phyloP scores from a whole-genome alignment of 1,139 yeast genomes.

The Protomyces gravidus region DNA sequence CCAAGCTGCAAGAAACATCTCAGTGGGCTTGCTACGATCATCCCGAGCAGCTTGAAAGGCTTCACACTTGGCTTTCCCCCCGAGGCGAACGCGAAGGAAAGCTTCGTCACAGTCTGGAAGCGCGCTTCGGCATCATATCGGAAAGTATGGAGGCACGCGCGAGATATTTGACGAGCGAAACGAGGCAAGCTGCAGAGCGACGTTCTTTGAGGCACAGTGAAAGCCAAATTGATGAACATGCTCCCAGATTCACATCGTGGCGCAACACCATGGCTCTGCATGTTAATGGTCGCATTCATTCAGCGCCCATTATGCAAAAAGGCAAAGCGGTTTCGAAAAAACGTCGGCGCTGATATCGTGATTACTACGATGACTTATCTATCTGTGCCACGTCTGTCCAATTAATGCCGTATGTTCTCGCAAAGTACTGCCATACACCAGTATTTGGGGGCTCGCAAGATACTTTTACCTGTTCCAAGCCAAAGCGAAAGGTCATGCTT shows the following conservation, averaged over 20 bases:
- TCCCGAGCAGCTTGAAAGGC: slow-evolving; percentile 53
- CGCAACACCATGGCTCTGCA: slow-evolving; percentile 15
- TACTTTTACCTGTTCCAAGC: not conserved
- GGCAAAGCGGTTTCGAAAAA: slow-evolving; percentile 10
- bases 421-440: slow-evolving; percentile 18
- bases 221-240: slow-evolving; percentile 1
- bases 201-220: slow-evolving; percentile 2
- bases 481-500: slow-evolving; percentile 6
- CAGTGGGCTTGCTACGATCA: slow-evolving; percentile 72
- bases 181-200: not conserved
- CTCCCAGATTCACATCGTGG: slow-evolving; percentile 10
- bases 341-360: not conserved
- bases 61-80: slow-evolving; percentile 65
- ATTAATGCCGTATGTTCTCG: not conserved
- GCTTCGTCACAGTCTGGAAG: slow-evolving; percentile 57
- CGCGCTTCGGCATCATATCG: slow-evolving; percentile 7
- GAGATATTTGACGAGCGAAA: not conserved
- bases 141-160: slow-evolving; percentile 16
- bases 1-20: slow-evolving; percentile 48
- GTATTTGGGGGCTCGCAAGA: slow-evolving; percentile 5
- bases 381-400: slow-evolving; percentile 3
- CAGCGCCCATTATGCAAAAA: not conserved
- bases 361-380: not conserved
- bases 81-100: slow-evolving; percentile 72
- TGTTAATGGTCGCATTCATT: slow-evolving; percentile 3